A percentile compares a stretch with the other conserved stretches of the same genome.
These are phyloP conservation scores for Coemansia sp. DNA, from an alignment of 192 early-diverging fungal genomes.

Conservation along the genomic window DNA sequence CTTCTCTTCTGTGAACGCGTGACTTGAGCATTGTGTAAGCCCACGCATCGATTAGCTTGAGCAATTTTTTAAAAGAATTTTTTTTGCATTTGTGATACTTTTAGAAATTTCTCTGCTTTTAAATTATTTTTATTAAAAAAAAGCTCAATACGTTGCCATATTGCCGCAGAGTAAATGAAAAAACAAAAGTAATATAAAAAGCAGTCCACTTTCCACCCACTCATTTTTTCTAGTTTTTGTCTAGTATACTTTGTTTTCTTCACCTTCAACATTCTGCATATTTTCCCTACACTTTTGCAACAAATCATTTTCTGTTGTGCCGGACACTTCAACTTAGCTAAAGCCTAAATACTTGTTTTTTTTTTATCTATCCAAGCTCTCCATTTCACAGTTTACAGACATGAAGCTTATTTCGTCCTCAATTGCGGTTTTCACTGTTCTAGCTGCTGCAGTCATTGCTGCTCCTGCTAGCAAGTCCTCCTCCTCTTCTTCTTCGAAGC, in stretches of 20 bases:
- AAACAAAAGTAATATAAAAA: not conserved
- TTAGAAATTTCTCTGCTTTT: too few relatives aligned
- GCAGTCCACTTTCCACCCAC: not conserved
- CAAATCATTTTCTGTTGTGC: slow-evolving; percentile 1
- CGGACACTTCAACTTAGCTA: slow-evolving; percentile 1
- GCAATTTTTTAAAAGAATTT: too few relatives aligned
- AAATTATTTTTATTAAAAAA: too few relatives aligned
- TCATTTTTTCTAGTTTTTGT: not conserved
- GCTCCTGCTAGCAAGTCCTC: not conserved
- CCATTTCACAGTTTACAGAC: not conserved
- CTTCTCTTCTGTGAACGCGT: not conserved
- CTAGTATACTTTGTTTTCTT: not conserved
- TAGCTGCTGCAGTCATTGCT: not conserved
- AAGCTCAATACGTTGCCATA: too few relatives aligned
- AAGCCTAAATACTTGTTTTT: not conserved
- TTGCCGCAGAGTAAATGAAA: not conserved
- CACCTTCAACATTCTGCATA: not conserved
- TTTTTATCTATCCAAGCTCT: not conserved
- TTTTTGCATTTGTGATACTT: too few relatives aligned
- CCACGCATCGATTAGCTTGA: too few relatives aligned
- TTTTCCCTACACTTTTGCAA: not conserved
- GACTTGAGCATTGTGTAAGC: not conserved
- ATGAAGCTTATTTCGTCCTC: not conserved
- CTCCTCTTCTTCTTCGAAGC: not conserved
- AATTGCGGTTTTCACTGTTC: not conserved